These are phyloP conservation scores for Stenogyne calaminthoides DNA, from an alignment of 305 asterid species.

Conservation along the genomic window DNA sequence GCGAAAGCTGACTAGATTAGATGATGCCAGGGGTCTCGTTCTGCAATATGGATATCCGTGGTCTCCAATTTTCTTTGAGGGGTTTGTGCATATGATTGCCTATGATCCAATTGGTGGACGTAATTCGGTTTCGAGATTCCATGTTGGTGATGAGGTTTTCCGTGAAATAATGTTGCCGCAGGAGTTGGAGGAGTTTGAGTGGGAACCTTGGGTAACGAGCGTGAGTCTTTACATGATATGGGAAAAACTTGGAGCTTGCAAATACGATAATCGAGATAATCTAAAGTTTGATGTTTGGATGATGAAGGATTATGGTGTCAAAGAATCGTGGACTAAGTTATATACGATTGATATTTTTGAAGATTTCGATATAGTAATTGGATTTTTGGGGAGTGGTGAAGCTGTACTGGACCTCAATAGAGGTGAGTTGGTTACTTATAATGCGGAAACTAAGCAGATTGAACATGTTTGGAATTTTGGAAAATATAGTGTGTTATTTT, in stretches of 20 bases:
- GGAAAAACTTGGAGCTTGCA: slow-evolving; percentile 44
- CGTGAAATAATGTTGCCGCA: slow-evolving; percentile 47
- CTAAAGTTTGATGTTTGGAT: slow-evolving; percentile 50
- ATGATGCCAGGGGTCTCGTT: slow-evolving; percentile 30
- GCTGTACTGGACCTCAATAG: slow-evolving; percentile 38
- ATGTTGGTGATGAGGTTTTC: slow-evolving; percentile 48
- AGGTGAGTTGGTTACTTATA: slow-evolving; percentile 36
- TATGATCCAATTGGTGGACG: slow-evolving; percentile 22
- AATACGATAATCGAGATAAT: slow-evolving; percentile 21
- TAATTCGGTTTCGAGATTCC: slow-evolving; percentile 45
- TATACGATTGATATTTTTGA: slow-evolving; percentile 34
- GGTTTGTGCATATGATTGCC: slow-evolving; percentile 60
- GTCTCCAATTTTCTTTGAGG: slow-evolving; percentile 46
- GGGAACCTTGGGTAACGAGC: slow-evolving; percentile 8
- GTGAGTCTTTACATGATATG: slow-evolving; percentile 30
- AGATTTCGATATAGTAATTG: slow-evolving; percentile 39
- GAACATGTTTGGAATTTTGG: slow-evolving; percentile 42
- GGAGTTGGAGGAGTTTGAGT: slow-evolving; percentile 40
- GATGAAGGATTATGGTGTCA: too few species aligned
- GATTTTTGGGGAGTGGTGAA: slow-evolving; percentile 45
- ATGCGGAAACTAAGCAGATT: slow-evolving; percentile 29
- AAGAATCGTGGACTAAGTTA: slow-evolving; percentile 59
- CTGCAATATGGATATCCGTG: slow-evolving; percentile 38
- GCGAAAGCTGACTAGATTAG: slow-evolving; percentile 38
- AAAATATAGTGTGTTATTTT: slow-evolving; percentile 41